phyloP scores from a whole-genome alignment of 2,329 filamentous ascomycete genomes.

The Phaeosphaeria sp. region DNA sequence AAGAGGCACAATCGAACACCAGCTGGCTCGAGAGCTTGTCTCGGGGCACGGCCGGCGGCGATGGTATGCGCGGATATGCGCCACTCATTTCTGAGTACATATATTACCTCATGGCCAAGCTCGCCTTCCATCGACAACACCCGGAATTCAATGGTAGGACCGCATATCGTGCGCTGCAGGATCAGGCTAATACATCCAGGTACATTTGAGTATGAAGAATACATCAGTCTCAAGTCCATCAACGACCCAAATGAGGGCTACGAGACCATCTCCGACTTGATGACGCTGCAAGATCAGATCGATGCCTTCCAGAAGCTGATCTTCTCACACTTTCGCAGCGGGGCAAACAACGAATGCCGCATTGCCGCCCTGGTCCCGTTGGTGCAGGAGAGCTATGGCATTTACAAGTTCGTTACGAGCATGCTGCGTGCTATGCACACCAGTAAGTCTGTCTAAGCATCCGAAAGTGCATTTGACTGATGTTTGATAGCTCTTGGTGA shows the following conservation, averaged over 20 bases:
- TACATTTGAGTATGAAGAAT: conserved; percentile 98
- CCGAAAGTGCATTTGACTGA: conserved; percentile 12
- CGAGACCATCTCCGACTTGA: conserved; percentile 95
- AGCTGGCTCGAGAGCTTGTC: conserved; percentile 93
- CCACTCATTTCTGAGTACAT: conserved; percentile 97
- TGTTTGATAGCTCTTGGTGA: conserved; percentile 78
- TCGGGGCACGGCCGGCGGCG: conserved; percentile 75
- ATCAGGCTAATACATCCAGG: conserved; percentile 49
- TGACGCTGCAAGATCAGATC: conserved; percentile 97
- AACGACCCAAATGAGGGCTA: conserved; percentile 98
- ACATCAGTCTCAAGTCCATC: conserved; percentile 96
- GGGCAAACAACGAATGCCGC: conserved; percentile 93
- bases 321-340: conserved; percentile 92
- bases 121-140: conserved; percentile 95
- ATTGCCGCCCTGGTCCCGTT: conserved; percentile 93
- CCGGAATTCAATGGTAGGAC: conserved; percentile 89
- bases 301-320: conserved; percentile 98
- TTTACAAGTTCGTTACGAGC: conserved; percentile 99
- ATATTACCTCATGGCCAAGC: conserved; percentile 90
- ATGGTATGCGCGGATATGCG: conserved; percentile 86
- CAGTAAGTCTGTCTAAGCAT: conserved; percentile 61
- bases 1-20: conserved; percentile 87
- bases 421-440: conserved; percentile 99
- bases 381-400: conserved; percentile 97
- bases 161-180: not conserved